Conservation (phyloP, 2,329 filamentous ascomycete genomes). For the Aaosphaeria pasadenensis region DNA sequence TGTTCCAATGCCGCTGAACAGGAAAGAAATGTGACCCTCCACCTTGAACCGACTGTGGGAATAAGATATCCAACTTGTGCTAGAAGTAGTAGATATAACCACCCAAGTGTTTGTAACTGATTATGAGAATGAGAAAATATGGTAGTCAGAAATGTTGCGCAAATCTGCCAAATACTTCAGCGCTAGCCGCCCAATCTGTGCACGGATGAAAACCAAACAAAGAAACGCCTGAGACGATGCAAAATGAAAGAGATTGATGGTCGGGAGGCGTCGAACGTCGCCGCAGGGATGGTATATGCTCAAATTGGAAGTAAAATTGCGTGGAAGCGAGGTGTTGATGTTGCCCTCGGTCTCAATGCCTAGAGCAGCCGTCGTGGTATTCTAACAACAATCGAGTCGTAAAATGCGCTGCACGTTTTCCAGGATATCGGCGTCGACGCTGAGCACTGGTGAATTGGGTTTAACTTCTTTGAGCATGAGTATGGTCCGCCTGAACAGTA, state of each 20-base stretch:
- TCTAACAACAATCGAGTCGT: too few relatives aligned
- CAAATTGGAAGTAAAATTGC: not conserved
- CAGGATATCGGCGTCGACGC: constrained; percentile 72
- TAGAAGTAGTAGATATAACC: too few relatives aligned
- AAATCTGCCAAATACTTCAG: not conserved
- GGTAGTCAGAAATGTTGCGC: not conserved
- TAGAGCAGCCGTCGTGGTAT: too few relatives aligned
- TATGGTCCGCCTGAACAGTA: constrained; percentile 58
- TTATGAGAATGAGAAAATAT: too few relatives aligned
- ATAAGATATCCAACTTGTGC: too few relatives aligned
- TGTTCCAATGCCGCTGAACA: too few relatives aligned
- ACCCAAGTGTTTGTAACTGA: too few relatives aligned
- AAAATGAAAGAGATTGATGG: not conserved
- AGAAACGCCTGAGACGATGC: not conserved
- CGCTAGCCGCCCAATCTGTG: not conserved
- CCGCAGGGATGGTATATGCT: too few relatives aligned
- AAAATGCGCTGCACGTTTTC: constrained; percentile 31
- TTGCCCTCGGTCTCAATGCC: too few relatives aligned
- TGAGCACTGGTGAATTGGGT: constrained; percentile 71
- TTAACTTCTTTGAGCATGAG: constrained; percentile 68
- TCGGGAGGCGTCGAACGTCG: not conserved
- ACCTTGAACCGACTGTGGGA: too few relatives aligned
- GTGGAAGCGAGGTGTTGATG: not conserved
- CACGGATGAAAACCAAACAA: not conserved
- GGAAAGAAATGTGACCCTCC: too few relatives aligned